These are phyloP conservation scores for Priceomyces carsonii DNA, from an alignment of 805 yeast genomes.

Conservation along the genomic window DNA sequence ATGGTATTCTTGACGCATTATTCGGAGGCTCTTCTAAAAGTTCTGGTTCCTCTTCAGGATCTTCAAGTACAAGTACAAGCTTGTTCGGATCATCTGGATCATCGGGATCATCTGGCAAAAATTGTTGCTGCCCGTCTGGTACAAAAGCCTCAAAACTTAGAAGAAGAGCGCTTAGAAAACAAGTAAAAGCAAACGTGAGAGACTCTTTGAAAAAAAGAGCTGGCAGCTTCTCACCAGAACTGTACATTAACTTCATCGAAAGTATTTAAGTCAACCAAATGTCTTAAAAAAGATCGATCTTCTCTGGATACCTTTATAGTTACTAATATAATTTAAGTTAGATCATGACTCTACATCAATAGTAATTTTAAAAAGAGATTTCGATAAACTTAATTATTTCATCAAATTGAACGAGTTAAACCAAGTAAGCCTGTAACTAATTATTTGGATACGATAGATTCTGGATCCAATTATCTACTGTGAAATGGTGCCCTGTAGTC, in stretches of 20 bases:
- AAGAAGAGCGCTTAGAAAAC: conserved; percentile 25
- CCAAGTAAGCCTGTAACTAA: no score
- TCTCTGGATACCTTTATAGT: background rate
- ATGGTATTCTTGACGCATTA: conserved; percentile 12
- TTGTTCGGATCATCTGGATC: conserved; percentile 7
- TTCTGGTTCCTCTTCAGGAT: conserved; percentile 2
- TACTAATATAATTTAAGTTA: background rate
- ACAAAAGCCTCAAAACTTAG: conserved; percentile 16
- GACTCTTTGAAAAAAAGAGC: conserved; percentile 22
- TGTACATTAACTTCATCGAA: conserved; percentile 5
- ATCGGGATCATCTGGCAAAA: conserved; percentile 11
- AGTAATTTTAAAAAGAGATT: background rate
- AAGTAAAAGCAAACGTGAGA: conserved; percentile 19
- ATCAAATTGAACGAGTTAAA: conserved; percentile 1
- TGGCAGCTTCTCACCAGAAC: conserved; percentile 4
- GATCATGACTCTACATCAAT: background rate
- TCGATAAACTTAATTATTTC: background rate
- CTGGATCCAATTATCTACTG: no score
- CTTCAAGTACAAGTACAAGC: conserved; percentile 7
- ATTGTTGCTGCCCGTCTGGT: conserved; percentile 26
- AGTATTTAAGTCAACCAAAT: conserved; percentile 1
- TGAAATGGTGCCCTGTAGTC: no score
- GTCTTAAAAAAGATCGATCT: conserved; percentile 1
- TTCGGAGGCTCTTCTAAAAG: conserved; percentile 12
- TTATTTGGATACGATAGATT: no score